A percentile compares a stretch with the other conserved stretches of the same genome.
phyloP scores from a whole-genome alignment of 495 filamentous ascomycete genomes.

The Mytilinidion resinicola region DNA sequence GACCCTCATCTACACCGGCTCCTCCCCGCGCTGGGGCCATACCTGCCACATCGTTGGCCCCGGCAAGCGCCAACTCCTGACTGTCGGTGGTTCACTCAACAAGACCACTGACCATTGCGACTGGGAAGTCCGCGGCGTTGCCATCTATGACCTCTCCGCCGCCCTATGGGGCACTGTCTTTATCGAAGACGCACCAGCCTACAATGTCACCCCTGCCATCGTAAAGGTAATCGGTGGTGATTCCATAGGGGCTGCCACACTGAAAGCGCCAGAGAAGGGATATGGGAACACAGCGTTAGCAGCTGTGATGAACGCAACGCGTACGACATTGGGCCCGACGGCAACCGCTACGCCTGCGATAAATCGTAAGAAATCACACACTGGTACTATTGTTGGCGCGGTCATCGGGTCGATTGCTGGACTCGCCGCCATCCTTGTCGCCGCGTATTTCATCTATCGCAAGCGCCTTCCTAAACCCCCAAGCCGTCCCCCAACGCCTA shows the following conservation, averaged over 20 bases:
- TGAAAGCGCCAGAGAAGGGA: slow-evolving; percentile 5
- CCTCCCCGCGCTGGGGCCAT: slow-evolving; percentile 33
- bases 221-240: slow-evolving; percentile 8
- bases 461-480: slow-evolving; percentile 8
- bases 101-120: slow-evolving; percentile 33
- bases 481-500: not conserved
- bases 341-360: not conserved
- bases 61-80: slow-evolving; percentile 38
- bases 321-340: not conserved
- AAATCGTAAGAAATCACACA: slow-evolving; percentile 5
- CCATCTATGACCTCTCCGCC: slow-evolving; percentile 34
- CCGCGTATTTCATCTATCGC: slow-evolving; percentile 14
- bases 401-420: slow-evolving; percentile 29
- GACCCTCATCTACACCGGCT: slow-evolving; percentile 49
- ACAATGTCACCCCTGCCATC: slow-evolving; percentile 27
- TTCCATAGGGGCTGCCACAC: slow-evolving; percentile 7
- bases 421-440: slow-evolving; percentile 19
- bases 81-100: slow-evolving; percentile 35
- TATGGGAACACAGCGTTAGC: slow-evolving; percentile 1
- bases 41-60: slow-evolving; percentile 36
- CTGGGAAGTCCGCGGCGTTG: slow-evolving; percentile 38
- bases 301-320: not conserved
- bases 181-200: slow-evolving; percentile 23
- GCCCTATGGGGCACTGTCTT: slow-evolving; percentile 38
- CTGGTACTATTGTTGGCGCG: slow-evolving; percentile 29